Percentiles rank a stretch among this genome's conserved stretches.
Evolutionary conservation across 2,329 filamentous ascomycete species (phyloP).

Genomic region (Diaporthe vexans): DNA sequence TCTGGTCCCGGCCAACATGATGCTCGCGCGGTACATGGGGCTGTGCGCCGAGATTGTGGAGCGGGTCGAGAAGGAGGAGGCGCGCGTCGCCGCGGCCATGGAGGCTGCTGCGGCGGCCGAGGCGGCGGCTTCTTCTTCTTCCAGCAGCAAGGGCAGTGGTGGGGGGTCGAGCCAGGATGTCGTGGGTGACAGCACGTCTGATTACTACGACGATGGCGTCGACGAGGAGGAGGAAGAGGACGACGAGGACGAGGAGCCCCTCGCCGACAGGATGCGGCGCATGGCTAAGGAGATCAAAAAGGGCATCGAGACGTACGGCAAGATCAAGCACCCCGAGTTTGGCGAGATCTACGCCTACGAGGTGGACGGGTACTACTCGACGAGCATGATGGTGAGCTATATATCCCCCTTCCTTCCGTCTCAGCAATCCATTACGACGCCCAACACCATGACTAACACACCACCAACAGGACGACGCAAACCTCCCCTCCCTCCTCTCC

Average conservation of each 20-base stretch:
- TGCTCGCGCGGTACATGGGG: constrained; percentile 70
- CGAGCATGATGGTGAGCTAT: constrained; percentile 41
- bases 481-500: constrained; percentile 68
- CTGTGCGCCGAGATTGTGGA: constrained; percentile 55
- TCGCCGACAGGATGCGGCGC: constrained; percentile 61
- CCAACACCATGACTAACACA: too few species aligned
- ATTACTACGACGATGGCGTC: not conserved
- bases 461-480: constrained; percentile 65
- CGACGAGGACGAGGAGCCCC: constrained; percentile 17
- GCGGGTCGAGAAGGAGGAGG: constrained; percentile 50
- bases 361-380: constrained; percentile 67
- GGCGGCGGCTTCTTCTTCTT: not conserved
- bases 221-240: not conserved
- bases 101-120: constrained; percentile 4
- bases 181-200: not conserved
- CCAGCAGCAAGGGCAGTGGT: not conserved
- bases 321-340: constrained; percentile 71
- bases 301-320: constrained; percentile 77
- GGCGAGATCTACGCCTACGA: constrained; percentile 76
- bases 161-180: constrained; percentile 13
- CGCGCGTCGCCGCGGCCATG: constrained; percentile 39
- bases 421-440: too few species aligned
- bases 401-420: too few species aligned
- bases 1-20: constrained; percentile 84
- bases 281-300: constrained; percentile 72